phyloP scores from a whole-genome alignment of 495 filamentous ascomycete genomes.

The Penicillium soppii region DNA sequence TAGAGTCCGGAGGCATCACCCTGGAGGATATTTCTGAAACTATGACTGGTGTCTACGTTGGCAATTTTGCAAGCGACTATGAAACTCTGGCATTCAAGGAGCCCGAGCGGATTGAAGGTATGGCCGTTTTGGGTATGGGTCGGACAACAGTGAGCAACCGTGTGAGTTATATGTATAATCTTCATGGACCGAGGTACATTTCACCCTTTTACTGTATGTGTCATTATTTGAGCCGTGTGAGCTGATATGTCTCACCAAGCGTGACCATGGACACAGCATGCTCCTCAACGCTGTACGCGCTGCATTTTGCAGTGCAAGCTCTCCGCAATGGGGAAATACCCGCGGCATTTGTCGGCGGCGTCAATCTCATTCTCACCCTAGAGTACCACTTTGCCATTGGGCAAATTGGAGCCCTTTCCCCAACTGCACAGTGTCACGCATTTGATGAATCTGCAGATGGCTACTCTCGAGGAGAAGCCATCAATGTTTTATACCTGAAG shows the following conservation, averaged over 20 bases:
- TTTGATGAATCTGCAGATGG: background rate
- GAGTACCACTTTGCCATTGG: background rate
- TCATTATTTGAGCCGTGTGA: too few species aligned
- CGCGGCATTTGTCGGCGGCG: background rate
- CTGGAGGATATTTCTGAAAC: constrained; percentile 31
- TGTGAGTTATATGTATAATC: background rate
- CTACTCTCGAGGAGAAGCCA: background rate
- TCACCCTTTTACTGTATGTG: too few species aligned
- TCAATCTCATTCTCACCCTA: background rate
- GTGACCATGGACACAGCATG: background rate
- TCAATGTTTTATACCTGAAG: background rate
- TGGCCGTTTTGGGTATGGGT: background rate
- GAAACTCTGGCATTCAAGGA: constrained; percentile 5
- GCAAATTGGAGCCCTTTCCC: background rate
- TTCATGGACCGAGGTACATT: background rate
- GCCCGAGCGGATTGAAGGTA: background rate
- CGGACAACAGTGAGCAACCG: background rate
- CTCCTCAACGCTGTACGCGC: background rate
- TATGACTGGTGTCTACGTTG: constrained; percentile 44
- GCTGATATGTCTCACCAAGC: background rate
- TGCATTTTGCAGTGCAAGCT: background rate
- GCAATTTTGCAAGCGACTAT: constrained; percentile 21
- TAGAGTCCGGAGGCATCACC: constrained; percentile 19
- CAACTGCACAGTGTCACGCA: background rate
- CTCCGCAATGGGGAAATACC: background rate